These are phyloP conservation scores for Angomonas deanei DNA, from an alignment of 208 protist species.

Conservation along the genomic window DNA sequence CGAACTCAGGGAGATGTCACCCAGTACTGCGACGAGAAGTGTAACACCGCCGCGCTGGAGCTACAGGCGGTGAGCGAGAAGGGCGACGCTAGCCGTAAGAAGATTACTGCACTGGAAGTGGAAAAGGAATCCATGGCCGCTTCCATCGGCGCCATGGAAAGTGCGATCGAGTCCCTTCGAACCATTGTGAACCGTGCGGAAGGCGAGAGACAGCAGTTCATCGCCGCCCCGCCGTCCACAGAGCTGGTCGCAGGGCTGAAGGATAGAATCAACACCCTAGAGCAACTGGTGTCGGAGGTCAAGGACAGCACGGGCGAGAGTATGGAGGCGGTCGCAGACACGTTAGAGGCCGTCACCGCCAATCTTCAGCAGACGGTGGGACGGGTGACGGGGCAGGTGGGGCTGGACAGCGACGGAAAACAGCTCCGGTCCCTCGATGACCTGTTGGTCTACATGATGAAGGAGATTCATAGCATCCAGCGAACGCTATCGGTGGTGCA, in stretches of 20 bases:
- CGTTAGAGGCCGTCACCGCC: conserved; percentile 26
- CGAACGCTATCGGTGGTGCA: conserved; percentile 40
- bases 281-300: neutral
- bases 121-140: neutral
- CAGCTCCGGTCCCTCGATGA: conserved; percentile 37
- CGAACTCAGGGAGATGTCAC: neutral
- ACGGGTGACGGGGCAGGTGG: conserved; percentile 18
- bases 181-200: neutral
- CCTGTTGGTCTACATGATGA: conserved; percentile 57
- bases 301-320: conserved; percentile 8
- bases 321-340: conserved; percentile 24
- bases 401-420: neutral
- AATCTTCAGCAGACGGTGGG: conserved; percentile 40
- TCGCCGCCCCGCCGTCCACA: neutral
- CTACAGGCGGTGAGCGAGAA: neutral
- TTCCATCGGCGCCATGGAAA: no score
- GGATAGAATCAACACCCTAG: neutral
- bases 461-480: conserved; percentile 28
- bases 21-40: neutral
- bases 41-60: neutral
- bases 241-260: neutral
- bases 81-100: neutral
- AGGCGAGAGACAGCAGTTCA: no score
- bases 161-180: no score
- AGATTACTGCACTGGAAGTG: neutral